These are phyloP conservation scores for Anisogramma anomala DNA, from an alignment of 2,329 filamentous ascomycete species.

Conservation along the genomic window DNA sequence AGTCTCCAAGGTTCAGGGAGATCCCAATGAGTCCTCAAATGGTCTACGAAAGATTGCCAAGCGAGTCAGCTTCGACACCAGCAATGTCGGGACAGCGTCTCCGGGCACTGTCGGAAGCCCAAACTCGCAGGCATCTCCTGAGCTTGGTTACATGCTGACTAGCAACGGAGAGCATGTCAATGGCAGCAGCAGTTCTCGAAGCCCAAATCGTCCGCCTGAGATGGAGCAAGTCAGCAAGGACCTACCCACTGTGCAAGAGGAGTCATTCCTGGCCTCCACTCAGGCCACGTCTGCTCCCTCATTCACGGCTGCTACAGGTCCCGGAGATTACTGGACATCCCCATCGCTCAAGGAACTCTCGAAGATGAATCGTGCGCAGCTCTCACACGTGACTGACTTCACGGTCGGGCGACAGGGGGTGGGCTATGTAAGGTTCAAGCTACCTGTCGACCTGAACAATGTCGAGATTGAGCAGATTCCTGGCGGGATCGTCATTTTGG, in stretches of 20 bases:
- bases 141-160: slow-evolving; percentile 49
- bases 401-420: slow-evolving; percentile 72
- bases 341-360: slow-evolving; percentile 65
- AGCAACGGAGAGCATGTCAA: slow-evolving; percentile 31
- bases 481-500: slow-evolving; percentile 63
- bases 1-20: slow-evolving; percentile 39
- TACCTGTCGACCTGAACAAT: slow-evolving; percentile 69
- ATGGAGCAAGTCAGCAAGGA: slow-evolving; percentile 66
- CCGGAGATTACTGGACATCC: slow-evolving; percentile 62
- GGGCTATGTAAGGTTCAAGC: slow-evolving; percentile 71
- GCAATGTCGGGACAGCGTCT: slow-evolving; percentile 35
- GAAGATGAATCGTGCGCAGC: slow-evolving; percentile 68
- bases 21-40: slow-evolving; percentile 28
- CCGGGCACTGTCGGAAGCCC: slow-evolving; percentile 27
- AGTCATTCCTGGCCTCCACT: slow-evolving; percentile 34
- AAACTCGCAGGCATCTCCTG: slow-evolving; percentile 34
- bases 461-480: slow-evolving; percentile 73
- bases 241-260: slow-evolving; percentile 67
- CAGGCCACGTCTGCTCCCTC: slow-evolving; percentile 42
- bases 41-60: slow-evolving; percentile 55
- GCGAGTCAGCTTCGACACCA: slow-evolving; percentile 82
- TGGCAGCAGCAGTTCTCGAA: slow-evolving; percentile 26
- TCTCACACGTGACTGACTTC: slow-evolving; percentile 62
- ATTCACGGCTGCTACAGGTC: not conserved
- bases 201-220: slow-evolving; percentile 30